Conservation (phyloP, 805 yeast species). For the Torulaspora maleeae region DNA sequence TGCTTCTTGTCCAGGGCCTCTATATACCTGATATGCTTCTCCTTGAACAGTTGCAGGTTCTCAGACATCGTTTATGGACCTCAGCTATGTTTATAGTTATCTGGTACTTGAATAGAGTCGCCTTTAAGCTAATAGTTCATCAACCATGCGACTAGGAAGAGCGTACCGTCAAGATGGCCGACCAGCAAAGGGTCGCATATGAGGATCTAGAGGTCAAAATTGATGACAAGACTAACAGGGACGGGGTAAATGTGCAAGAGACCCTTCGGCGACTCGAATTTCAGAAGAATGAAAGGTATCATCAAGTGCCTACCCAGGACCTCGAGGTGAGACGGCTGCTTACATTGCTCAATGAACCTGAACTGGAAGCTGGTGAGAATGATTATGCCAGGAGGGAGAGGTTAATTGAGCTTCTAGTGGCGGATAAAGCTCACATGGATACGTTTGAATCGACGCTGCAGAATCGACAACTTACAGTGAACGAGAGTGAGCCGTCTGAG, state of each 20-base stretch:
- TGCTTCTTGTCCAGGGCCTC: slow-evolving; percentile 49
- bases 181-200: slow-evolving; percentile 10
- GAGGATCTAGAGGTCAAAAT: slow-evolving; percentile 22
- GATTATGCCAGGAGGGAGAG: slow-evolving; percentile 57
- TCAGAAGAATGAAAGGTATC: slow-evolving; percentile 26
- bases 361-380: slow-evolving; percentile 54
- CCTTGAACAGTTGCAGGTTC: slow-evolving; percentile 21
- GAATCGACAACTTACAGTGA: slow-evolving; percentile 12
- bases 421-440: slow-evolving; percentile 28
- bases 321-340: slow-evolving; percentile 52
- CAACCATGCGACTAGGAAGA: not conserved
- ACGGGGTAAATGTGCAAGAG: slow-evolving; percentile 29
- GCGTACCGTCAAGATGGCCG: slow-evolving; percentile 2
- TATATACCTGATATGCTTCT: slow-evolving; percentile 59
- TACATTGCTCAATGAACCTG: slow-evolving; percentile 51
- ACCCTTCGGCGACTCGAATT: slow-evolving; percentile 27
- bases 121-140: not conserved
- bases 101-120: not conserved
- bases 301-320: slow-evolving; percentile 60
- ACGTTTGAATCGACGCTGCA: slow-evolving; percentile 10
- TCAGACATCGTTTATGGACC: not conserved
- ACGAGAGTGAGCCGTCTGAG: slow-evolving; percentile 29
- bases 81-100: not conserved
- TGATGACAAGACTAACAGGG: slow-evolving; percentile 8
- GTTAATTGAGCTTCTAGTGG: slow-evolving; percentile 43